Percentiles rank a stretch among this genome's conserved stretches.
Evolutionary conservation across 768 basidiomycete species (phyloP).

Genomic region (Macrolepiota albuminosa): DNA sequence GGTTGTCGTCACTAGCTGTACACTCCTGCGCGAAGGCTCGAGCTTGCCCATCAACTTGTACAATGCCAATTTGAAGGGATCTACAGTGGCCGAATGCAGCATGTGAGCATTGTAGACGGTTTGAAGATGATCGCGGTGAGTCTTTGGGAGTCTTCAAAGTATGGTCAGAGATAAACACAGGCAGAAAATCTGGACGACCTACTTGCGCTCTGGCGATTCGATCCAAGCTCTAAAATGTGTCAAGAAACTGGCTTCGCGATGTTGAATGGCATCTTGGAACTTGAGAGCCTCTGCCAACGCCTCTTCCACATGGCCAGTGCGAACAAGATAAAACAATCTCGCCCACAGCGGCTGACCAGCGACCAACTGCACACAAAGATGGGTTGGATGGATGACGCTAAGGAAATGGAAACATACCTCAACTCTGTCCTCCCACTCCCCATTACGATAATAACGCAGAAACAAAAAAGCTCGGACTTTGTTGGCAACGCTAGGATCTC

Average conservation of each 20-base stretch:
- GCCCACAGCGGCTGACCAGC: conserved; percentile 92
- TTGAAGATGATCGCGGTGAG: conserved; percentile 76
- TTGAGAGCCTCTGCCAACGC: conserved; percentile 72
- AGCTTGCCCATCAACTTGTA: conserved; percentile 95
- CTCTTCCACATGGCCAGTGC: conserved; percentile 78
- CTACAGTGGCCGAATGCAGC: conserved; percentile 80
- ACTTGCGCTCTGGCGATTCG: conserved; percentile 76
- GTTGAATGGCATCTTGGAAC: conserved; percentile 66
- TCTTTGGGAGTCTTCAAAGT: conserved; percentile 54
- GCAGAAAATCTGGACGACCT: conserved; percentile 15
- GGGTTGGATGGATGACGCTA: neutral
- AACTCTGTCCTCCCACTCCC: conserved; percentile 84
- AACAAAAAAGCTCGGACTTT: conserved; percentile 85
- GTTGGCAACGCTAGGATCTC: conserved; percentile 86
- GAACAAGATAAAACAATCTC: conserved; percentile 85
- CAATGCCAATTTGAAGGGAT: conserved; percentile 94
- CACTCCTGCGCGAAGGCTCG: conserved; percentile 74
- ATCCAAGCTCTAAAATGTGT: conserved; percentile 81
- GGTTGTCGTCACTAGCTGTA: conserved; percentile 81
- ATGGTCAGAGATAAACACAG: neutral
- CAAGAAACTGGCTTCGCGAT: conserved; percentile 79
- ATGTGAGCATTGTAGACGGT: conserved; percentile 83
- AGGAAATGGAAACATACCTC: conserved; percentile 52
- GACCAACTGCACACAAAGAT: conserved; percentile 51
- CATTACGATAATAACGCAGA: conserved; percentile 72